Evolutionary conservation across 306 rosid genomes (phyloP), one percentile per base, ranked within the genome.

Genomic region (Dryas octopetala): DNA sequence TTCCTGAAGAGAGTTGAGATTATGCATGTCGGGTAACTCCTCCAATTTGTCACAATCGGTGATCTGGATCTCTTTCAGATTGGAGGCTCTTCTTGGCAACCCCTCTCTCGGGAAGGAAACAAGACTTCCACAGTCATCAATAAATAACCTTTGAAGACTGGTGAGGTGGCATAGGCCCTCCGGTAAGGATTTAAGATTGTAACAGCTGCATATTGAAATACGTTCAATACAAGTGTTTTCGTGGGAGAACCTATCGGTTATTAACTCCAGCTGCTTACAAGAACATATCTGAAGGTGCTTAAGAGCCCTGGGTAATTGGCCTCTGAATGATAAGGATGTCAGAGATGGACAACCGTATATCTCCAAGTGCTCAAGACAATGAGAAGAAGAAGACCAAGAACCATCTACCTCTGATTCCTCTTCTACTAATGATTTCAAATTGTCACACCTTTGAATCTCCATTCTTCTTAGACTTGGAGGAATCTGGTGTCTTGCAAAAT

Each of bases 361-460:
- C 28, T 47, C 3, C 55, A 76, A 3, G 23, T 57, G 6, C 70
- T 71, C 52, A 5, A 75, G 76, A 52, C 5, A 16, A 60, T 23
- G 13, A 3, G 45, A 66, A 4, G 7, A 41, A 10, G 70, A 66
- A 0, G n/a, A 61, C 6, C 8, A 32, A 61, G 9, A 19, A 40
- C 47, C 6, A 1, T 40, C 62, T 9, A 6, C 19, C 6, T 1
- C 46, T 3, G 32, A 15, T 6, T 40, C 74, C 16, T 51, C 9
- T 7, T 52, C 62, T 0, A 70, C 16, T 32, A 70, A 48, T 0
- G 6, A 61, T 44, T 47, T 9, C 54, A 73, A 51, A 12, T 9
- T 23, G 0, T 16, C 1, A 15, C 77, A 61, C 0, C 0, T 0
- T 0, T 0, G 0, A 0, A 63, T 51, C 1, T 0, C 0, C 6